Base-by-base conservation (phyloP, 306 rosid species). In the Acacia confusa region DNA sequence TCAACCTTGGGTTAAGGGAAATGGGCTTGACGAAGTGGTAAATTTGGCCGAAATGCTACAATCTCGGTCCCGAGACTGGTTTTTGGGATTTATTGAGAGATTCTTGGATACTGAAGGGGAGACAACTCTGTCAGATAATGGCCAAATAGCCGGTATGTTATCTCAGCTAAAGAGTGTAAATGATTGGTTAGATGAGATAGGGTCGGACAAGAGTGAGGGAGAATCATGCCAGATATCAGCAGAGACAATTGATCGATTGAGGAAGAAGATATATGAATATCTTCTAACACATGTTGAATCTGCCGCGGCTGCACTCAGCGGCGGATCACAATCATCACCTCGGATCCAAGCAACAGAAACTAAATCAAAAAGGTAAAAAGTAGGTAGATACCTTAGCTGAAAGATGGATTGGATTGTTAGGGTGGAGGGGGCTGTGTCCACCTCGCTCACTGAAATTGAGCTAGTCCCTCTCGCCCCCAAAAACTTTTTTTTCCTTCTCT, bases 241-340 rank as follows among this genome's bases (percentile, higher is more conserved):
- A 0, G 97, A 96, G 79, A 93, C 92, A 16, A 88, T 92, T 17
- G 97, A 93, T 79, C 79, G 94, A 72, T 83, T 96, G 28, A 88
- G 99, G 89, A 96, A 96, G 90, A 96, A 96, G 87, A 93, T 96
- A 77, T 95, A 96, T 61, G 99, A 93, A 70, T 96, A 93, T 86
- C 98, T 96, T 81, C 99, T 96, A 60, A 93, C 97, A 66, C 97
- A 96, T 81, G 99, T 96, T 16, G 98, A 96, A 83, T 96, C 98
- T 17, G 99, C 98, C 34, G 99, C 99, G 0, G 99, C 98, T 8
- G 98, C 99, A 10, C 97, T 96, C 22, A 92, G 90, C 53, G 40
- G 74, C 19, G 98, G 95, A 71, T 83, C 91, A 16, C 97, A 89
- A 80, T 78, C 87, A 9, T 84, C 84, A 22, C 90, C 91, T 24